Evolutionary conservation across 2,329 filamentous ascomycete genomes (phyloP), one percentile per base, ranked within the genome.

Genomic region (Fusarium sp.): DNA sequence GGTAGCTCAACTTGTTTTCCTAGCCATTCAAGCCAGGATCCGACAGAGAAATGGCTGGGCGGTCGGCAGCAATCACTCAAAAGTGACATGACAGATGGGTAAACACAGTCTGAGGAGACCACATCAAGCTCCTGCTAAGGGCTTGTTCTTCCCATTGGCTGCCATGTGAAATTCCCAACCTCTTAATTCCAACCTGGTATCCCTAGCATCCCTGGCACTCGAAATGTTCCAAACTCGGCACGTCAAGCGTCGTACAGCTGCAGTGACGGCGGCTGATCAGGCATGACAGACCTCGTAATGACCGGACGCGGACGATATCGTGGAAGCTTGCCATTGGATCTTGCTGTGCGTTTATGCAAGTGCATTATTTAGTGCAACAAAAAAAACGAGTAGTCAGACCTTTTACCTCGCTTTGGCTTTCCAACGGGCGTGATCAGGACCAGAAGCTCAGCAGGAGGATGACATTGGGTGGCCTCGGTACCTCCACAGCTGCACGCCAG

Each of bases 261-360:
- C 65, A 68, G 59, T 46, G 42, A 36, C 53, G 58, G 63, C 57
- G 48, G 59, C 49, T 50, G 54, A 66, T 62, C 58, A 68, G 63
- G 57, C 63, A 66, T 69, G 56, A 53, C 44, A 44, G 48, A 57
- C 60, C 45, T 68, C 60, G 68, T 66, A 65, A 64, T 66, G 53
- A 70, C 51, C 50, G 11, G 51, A 53, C 60, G 59, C 46, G 47
- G 44, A 33, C 58, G 58, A 65, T 68, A 64, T 75, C 73, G 73
- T 75, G 73, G 71, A 72, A 59, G 57, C 54, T 39, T 38, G 59
- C 51, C 57, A 75, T 76, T 74, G 72, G 72, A 47, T 58, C 37
- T 39, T 53, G 19, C 23, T 35, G 36, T 33, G 48, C 32, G 21
- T 42, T 69, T 66, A 61, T 72, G 67, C 70, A 63, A 60, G 55